These are phyloP conservation scores for Xylariales sp. DNA, from an alignment of 2,329 filamentous ascomycete species.

Conservation along the genomic window DNA sequence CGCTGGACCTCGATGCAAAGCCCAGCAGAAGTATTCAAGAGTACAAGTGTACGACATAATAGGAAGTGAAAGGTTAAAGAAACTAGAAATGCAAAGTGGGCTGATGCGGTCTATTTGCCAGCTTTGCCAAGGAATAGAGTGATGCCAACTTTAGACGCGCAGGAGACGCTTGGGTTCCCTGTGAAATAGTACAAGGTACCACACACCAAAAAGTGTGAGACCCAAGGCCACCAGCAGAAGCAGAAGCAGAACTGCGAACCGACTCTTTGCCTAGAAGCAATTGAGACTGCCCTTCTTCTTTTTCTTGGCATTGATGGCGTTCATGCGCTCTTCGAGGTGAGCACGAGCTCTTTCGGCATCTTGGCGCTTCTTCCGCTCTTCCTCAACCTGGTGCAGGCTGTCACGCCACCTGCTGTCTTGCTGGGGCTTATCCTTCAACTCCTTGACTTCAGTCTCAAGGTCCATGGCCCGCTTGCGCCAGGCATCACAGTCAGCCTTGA, in stretches of 20 bases:
- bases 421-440: slow-evolving; percentile 52
- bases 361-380: slow-evolving; percentile 88
- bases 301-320: slow-evolving; percentile 86
- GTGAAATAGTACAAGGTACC: background rate
- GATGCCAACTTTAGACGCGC: too few relatives aligned
- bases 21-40: too few relatives aligned
- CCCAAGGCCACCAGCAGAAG: slow-evolving; percentile 7
- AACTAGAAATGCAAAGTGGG: too few relatives aligned
- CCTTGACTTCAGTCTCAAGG: slow-evolving; percentile 68
- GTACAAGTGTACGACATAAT: too few relatives aligned
- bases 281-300: slow-evolving; percentile 95
- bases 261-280: slow-evolving; percentile 70
- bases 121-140: too few relatives aligned
- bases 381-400: slow-evolving; percentile 85
- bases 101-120: too few relatives aligned
- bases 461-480: slow-evolving; percentile 84
- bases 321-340: slow-evolving; percentile 92
- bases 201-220: background rate
- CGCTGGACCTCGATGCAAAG: too few relatives aligned
- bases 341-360: slow-evolving; percentile 85
- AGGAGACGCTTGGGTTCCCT: too few relatives aligned
- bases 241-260: slow-evolving; percentile 11
- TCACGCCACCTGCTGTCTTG: slow-evolving; percentile 53
- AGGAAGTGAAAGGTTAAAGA: too few relatives aligned
- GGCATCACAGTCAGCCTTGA: slow-evolving; percentile 82